phyloP scores from a whole-genome alignment of 2,329 filamentous ascomycete genomes.

The Colletotrichum sp. region DNA sequence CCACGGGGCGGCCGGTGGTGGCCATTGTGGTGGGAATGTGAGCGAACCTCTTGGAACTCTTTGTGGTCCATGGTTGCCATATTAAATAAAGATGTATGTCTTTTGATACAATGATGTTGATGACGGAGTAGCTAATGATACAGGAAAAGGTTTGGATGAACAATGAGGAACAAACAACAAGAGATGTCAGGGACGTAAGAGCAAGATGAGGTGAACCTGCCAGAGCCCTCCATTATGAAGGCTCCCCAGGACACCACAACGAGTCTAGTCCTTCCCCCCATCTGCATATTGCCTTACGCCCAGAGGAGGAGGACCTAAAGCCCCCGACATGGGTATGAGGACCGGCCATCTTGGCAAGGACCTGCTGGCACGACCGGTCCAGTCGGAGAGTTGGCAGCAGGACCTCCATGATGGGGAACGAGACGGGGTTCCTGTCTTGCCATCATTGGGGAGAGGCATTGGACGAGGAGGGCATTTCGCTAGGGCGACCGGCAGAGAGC shows the following conservation, averaged over 20 bases:
- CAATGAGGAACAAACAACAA: not conserved
- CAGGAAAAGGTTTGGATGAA: not conserved
- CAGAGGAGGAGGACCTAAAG: not conserved
- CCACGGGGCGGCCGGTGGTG: not conserved
- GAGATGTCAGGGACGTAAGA: not conserved
- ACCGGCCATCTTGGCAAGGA: conserved; percentile 4
- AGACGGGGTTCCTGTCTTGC: not conserved
- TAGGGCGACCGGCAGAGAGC: not conserved
- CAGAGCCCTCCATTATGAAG: conserved; percentile 1
- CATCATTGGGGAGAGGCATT: not conserved
- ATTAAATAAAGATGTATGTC: not conserved
- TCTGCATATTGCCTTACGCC: not conserved
- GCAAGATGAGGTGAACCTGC: not conserved
- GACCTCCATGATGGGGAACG: not conserved
- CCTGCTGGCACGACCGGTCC: not conserved
- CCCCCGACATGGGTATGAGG: not conserved
- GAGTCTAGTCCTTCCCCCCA: not conserved
- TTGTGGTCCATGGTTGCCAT: conserved; percentile 1
- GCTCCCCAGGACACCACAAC: not conserved
- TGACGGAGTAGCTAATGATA: not conserved
- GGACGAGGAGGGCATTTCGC: not conserved
- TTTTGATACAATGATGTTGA: not conserved
- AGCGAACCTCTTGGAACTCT: conserved; percentile 1
- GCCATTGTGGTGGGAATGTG: not conserved
- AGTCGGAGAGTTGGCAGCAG: not conserved